phyloP scores from a whole-genome alignment of 352 stramenopile species.

The Phytophthora agathidicida region DNA sequence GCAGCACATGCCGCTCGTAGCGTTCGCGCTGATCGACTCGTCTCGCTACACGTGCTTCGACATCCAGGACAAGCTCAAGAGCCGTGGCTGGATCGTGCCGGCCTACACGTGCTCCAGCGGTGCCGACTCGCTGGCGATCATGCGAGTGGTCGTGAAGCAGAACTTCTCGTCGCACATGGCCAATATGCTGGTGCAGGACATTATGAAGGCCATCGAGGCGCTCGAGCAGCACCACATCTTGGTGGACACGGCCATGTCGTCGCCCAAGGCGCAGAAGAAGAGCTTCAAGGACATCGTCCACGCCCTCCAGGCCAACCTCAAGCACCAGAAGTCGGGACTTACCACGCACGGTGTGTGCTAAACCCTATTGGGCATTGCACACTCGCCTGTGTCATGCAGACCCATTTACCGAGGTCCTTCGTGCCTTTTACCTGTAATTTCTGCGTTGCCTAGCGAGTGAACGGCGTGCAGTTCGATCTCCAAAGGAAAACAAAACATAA shows the following conservation, averaged over 20 bases:
- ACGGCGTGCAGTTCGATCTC: constrained; percentile 6
- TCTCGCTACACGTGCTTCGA: constrained; percentile 89
- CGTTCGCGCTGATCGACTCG: constrained; percentile 84
- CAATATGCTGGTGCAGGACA: constrained; percentile 89
- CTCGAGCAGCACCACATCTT: constrained; percentile 83
- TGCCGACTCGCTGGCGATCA: constrained; percentile 86
- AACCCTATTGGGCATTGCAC: not conserved
- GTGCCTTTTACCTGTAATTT: constrained; percentile 22
- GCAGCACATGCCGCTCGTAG: constrained; percentile 91
- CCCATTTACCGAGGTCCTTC: not conserved
- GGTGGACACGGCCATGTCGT: constrained; percentile 79
- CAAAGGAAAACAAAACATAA: constrained; percentile 19
- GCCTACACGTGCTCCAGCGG: constrained; percentile 89
- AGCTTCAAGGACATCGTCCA: constrained; percentile 74
- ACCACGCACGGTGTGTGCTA: constrained; percentile 88
- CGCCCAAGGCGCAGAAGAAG: constrained; percentile 76
- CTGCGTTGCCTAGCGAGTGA: constrained; percentile 24
- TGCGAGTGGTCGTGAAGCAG: constrained; percentile 92
- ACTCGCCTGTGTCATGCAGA: not conserved
- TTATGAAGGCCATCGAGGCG: constrained; percentile 82
- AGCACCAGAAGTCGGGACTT: constrained; percentile 76
- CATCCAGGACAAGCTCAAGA: constrained; percentile 90
- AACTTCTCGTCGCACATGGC: constrained; percentile 91
- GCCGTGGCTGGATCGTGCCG: constrained; percentile 89
- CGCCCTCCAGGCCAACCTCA: constrained; percentile 64